Base-by-base conservation (phyloP, 2,329 filamentous ascomycete genomes). In the Neoascochyta sp. region DNA sequence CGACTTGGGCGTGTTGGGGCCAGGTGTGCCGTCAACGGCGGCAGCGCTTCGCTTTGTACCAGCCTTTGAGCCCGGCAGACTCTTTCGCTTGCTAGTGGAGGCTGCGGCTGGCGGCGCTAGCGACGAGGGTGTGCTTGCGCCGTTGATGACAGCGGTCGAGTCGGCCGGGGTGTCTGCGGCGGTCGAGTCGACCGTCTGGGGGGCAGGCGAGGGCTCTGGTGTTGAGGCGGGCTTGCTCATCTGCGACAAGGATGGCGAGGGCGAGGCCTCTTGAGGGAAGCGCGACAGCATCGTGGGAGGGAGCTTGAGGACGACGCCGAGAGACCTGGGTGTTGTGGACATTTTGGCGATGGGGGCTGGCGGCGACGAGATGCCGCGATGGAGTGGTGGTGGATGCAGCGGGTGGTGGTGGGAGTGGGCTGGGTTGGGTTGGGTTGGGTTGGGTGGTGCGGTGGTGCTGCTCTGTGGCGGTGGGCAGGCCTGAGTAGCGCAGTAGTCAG, bases 21-120 rank as follows among this genome's bases (percentile, higher is more conserved):
- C n/a, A n/a, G n/a, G n/a, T 11, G 39, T 23, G 18, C 70, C 72
- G 43, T 89, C 85, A 67, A 59, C 52, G 64, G 66, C 70, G 52
- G 64, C 66, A 36, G 64, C 61, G 39, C 66, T 65, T 57, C 79
- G 72, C 66, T 84, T 83, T 36, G 70, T 72, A 32, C 73, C 77
- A 21, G 76, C 71, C 50, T 83, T 83, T 13, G 78, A 75, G 45
- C 82, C 76, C 62, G 87, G 83, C n/a, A n/a, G n/a, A 8, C 81
- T 81, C 64, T 89, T 89, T 69, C 86, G 87, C 71, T 86, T 88
- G 12, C 70, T 68, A 8, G 73, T 78, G 9, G 72, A 67, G 5
- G 72, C 78, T 32, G 56, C 61, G 52, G 47, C 33, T 10, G 68
- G 67, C 9, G 71, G 65, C 27, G 68, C 68, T 21, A 70, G 55